These are phyloP conservation scores for Tirmania nivea DNA, from an alignment of 495 filamentous ascomycete species.

Conservation along the genomic window DNA sequence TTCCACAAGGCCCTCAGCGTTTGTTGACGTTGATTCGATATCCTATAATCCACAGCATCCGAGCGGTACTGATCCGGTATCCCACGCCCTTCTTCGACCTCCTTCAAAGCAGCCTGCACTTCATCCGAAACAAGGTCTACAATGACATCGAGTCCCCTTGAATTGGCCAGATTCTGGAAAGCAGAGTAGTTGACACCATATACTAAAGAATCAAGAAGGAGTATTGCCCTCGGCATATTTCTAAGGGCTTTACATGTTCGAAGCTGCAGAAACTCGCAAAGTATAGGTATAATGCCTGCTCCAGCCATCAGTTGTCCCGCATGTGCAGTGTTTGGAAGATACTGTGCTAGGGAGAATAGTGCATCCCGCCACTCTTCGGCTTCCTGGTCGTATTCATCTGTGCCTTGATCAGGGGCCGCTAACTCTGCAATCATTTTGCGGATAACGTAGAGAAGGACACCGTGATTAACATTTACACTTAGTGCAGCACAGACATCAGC, in stretches of 20 bases:
- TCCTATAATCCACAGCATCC: slow-evolving; percentile 67
- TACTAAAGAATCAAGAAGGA: slow-evolving; percentile 68
- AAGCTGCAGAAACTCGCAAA: slow-evolving; percentile 73
- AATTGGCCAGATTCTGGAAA: slow-evolving; percentile 53
- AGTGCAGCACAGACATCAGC: slow-evolving; percentile 67
- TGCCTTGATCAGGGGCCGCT: slow-evolving; percentile 32
- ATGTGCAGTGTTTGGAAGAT: slow-evolving; percentile 45
- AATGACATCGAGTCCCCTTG: slow-evolving; percentile 66
- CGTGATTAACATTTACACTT: slow-evolving; percentile 85
- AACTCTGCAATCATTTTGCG: slow-evolving; percentile 74
- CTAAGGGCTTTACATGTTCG: slow-evolving; percentile 64
- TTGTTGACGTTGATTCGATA: slow-evolving; percentile 80
- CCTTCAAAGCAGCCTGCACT: slow-evolving; percentile 45
- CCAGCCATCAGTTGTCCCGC: slow-evolving; percentile 44
- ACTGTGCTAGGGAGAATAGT: slow-evolving; percentile 58
- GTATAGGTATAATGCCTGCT: slow-evolving; percentile 67
- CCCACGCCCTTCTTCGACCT: slow-evolving; percentile 42
- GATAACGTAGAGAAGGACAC: slow-evolving; percentile 81
- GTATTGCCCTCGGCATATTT: slow-evolving; percentile 55
- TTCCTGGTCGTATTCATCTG: slow-evolving; percentile 33
- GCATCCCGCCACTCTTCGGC: slow-evolving; percentile 76
- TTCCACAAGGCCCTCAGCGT: slow-evolving; percentile 83
- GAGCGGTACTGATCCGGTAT: slow-evolving; percentile 61
- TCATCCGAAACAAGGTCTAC: slow-evolving; percentile 65
- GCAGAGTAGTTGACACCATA: slow-evolving; percentile 53